Conservation (phyloP, 2,329 filamentous ascomycete species). For the Ceratocystis eucalypticola region DNA sequence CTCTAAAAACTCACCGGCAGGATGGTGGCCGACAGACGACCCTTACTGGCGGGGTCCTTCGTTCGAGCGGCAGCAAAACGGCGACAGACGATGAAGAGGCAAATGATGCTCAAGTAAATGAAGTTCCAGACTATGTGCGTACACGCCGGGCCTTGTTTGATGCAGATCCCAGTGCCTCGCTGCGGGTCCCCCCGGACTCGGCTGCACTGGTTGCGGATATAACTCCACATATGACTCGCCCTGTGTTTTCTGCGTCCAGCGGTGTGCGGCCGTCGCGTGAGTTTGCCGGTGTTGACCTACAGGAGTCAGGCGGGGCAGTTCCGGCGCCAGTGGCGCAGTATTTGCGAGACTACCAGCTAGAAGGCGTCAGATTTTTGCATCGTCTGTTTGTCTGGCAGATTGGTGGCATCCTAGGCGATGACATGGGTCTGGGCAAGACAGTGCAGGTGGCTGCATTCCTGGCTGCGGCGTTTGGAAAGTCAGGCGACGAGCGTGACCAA, state of each 20-base stretch:
- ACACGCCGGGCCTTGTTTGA: slow-evolving; percentile 59
- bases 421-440: slow-evolving; percentile 96
- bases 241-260: slow-evolving; percentile 44
- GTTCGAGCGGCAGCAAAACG: background rate
- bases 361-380: slow-evolving; percentile 75
- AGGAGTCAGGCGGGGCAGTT: slow-evolving; percentile 64
- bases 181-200: slow-evolving; percentile 67
- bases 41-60: background rate
- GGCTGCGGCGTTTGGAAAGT: slow-evolving; percentile 86
- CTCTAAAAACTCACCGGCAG: background rate
- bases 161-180: slow-evolving; percentile 44
- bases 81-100: background rate
- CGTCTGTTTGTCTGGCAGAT: slow-evolving; percentile 81
- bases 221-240: slow-evolving; percentile 39
- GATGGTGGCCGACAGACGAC: background rate
- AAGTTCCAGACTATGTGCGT: slow-evolving; percentile 58
- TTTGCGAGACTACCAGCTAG: slow-evolving; percentile 79
- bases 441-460: slow-evolving; percentile 92
- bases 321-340: slow-evolving; percentile 85
- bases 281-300: slow-evolving; percentile 63
- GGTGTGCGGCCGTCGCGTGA: slow-evolving; percentile 50
- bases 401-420: slow-evolving; percentile 82
- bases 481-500: slow-evolving; percentile 68
- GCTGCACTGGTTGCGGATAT: slow-evolving; percentile 60
- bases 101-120: background rate